Percentiles rank a stretch among this genome's conserved stretches.
Conservation (phyloP, 352 stramenopile genomes). For the Phytophthora pinifolia region DNA sequence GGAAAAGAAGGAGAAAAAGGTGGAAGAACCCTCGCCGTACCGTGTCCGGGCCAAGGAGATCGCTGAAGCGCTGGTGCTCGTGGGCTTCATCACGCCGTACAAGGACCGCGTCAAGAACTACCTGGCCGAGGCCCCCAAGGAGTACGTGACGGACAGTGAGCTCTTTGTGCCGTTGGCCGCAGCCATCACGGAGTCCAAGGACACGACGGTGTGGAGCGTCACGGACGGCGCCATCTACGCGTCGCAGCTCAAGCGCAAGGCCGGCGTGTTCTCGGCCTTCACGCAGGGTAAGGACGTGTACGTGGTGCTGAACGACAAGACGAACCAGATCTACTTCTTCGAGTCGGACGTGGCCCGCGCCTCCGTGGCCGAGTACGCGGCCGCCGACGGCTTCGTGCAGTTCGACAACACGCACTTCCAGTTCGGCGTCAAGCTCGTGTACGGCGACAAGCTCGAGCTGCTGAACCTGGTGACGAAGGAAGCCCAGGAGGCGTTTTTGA, state of each 20-base stretch:
- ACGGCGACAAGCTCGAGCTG: slow-evolving; percentile 43
- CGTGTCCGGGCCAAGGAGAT: slow-evolving; percentile 40
- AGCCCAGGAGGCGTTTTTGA: slow-evolving; percentile 47
- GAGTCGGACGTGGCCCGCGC: slow-evolving; percentile 38
- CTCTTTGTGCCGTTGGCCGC: slow-evolving; percentile 43
- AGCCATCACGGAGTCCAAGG: slow-evolving; percentile 36
- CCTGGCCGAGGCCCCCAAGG: slow-evolving; percentile 34
- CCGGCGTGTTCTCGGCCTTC: slow-evolving; percentile 52
- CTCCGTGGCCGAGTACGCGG: slow-evolving; percentile 29
- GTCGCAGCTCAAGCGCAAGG: slow-evolving; percentile 58
- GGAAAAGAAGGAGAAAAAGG: slow-evolving; percentile 23
- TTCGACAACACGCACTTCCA: slow-evolving; percentile 45
- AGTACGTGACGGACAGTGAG: slow-evolving; percentile 47
- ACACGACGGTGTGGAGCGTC: slow-evolving; percentile 38
- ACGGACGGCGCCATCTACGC: slow-evolving; percentile 38
- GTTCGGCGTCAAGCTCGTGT: slow-evolving; percentile 47
- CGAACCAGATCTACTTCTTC: slow-evolving; percentile 49
- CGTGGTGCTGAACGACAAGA: slow-evolving; percentile 42
- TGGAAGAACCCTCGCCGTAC: slow-evolving; percentile 32
- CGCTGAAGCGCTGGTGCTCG: slow-evolving; percentile 36
- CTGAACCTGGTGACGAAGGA: slow-evolving; percentile 45
- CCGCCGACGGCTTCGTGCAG: slow-evolving; percentile 40
- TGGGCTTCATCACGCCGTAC: slow-evolving; percentile 41
- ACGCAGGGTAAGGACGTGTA: slow-evolving; percentile 62
- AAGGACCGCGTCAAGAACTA: slow-evolving; percentile 52